Percentiles rank a stretch among this genome's conserved stretches.
Conservation (phyloP, 768 basidiomycete species). For the Royoungia palumana region DNA sequence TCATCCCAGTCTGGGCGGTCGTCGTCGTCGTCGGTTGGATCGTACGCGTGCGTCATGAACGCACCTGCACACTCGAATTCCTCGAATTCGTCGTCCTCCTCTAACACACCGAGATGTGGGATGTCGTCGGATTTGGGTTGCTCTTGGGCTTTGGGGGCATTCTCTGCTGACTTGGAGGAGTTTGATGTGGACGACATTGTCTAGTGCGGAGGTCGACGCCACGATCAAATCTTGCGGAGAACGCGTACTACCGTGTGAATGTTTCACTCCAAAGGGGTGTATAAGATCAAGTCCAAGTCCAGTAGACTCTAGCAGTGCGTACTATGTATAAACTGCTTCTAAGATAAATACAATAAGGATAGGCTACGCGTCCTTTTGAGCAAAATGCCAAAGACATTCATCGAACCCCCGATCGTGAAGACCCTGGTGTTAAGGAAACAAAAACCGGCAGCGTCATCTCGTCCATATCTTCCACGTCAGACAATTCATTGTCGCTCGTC, state of each 20-base stretch:
- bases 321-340: conserved; percentile 6
- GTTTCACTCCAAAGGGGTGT: neutral
- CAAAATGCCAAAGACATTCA: conserved; percentile 7
- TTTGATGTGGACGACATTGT: conserved; percentile 45
- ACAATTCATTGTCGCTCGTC: conserved; percentile 23
- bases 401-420: conserved; percentile 10
- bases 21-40: too few species aligned
- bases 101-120: conserved; percentile 80
- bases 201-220: neutral
- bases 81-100: conserved; percentile 98
- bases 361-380: conserved; percentile 14
- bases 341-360: conserved; percentile 36
- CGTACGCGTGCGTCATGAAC: conserved; percentile 14
- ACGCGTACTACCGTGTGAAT: conserved; percentile 27
- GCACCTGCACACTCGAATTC: conserved; percentile 85
- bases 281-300: neutral
- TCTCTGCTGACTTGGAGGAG: conserved; percentile 41
- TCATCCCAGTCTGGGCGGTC: conserved; percentile 75
- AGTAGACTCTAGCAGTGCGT: neutral
- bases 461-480: conserved; percentile 24
- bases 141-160: conserved; percentile 26
- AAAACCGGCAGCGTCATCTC: conserved; percentile 21
- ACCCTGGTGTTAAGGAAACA: conserved; percentile 15
- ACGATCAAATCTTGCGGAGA: too few species aligned
- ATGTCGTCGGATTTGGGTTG: conserved; percentile 46